These are phyloP conservation scores for Lentinula raphanica DNA, from an alignment of 768 basidiomycete species.

Conservation along the genomic window DNA sequence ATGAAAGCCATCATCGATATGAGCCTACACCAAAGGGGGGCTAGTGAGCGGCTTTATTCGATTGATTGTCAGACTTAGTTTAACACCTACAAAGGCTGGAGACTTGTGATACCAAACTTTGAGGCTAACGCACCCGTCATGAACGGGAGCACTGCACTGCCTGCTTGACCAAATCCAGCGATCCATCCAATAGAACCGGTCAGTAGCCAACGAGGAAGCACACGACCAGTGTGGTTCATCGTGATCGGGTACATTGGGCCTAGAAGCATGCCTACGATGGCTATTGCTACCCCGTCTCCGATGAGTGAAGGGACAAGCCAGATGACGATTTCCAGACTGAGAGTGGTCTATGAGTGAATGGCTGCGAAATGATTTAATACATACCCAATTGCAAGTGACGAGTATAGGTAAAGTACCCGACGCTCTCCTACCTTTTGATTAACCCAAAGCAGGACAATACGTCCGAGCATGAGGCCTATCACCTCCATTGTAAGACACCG, in stretches of 20 bases:
- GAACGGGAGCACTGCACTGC: constrained; percentile 68
- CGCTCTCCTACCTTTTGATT: constrained; percentile 36
- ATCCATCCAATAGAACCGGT: constrained; percentile 64
- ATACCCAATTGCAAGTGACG: constrained; percentile 29
- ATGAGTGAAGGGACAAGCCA: constrained; percentile 48
- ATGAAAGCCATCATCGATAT: constrained; percentile 40
- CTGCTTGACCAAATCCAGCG: constrained; percentile 64
- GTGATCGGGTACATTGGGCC: constrained; percentile 54
- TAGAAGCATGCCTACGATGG: constrained; percentile 22
- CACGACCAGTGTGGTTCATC: constrained; percentile 48
- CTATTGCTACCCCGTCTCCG: constrained; percentile 37
- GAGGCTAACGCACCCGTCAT: constrained; percentile 66
- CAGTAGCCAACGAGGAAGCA: constrained; percentile 49
- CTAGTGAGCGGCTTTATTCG: too few relatives aligned
- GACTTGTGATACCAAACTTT: constrained; percentile 43
- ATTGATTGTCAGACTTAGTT: too few relatives aligned
- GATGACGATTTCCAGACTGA: constrained; percentile 43
- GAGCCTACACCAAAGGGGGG: constrained; percentile 18
- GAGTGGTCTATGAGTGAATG: background rate
- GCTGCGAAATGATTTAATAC: background rate
- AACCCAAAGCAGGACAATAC: constrained; percentile 31
- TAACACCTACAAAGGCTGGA: constrained; percentile 41
- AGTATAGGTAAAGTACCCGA: constrained; percentile 31
- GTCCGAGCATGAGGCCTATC: constrained; percentile 35
- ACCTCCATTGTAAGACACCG: background rate